Base-by-base conservation (phyloP, 495 filamentous ascomycete species). In the Terfezia boudieri region DNA sequence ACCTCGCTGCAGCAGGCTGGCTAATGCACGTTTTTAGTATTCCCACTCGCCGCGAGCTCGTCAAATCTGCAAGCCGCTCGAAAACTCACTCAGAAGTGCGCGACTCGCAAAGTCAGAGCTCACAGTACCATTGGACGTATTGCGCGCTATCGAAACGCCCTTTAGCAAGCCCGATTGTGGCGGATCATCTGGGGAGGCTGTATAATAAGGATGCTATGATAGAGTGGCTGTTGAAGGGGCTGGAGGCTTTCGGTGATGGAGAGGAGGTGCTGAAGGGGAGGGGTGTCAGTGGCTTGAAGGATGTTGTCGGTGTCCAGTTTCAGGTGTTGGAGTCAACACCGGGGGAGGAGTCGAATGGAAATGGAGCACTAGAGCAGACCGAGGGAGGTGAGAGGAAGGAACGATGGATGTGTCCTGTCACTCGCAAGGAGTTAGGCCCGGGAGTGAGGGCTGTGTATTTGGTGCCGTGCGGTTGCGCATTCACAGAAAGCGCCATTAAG, bases 171-270 rank as follows among this genome's bases (percentile, higher is more conserved):
- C 83, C 87, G 1, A 73, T 88, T 1, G 89, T 96, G 12, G 89
- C 85, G 0, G 90, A 99, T 68, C 81, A 73, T 36, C 72, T 75
- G 5, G 92, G 90, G 0, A 81, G 80, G 20, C 77, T 99, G 2
- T 99, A 94, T 71, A 96, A 94, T 63, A 96, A 95, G 67, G 87
- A 96, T 64, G 79, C 85, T 0, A 74, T 96, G 46, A 69, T 99
- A 41, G 79, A 85, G 59, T 83, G 80, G 54, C 72, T 99, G 2
- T 73, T 95, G 20, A 78, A 79, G 2, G 70, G 72, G 49, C 75
- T 78, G 53, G 76, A 79, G 41, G 67, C 67, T 8, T 65, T 60
- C 22, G 63, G 71, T 52, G 75, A 85, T 66, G 77, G 77, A 63
- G 79, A 81, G 58, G 71, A 80, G 64, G 70, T 88, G 65, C 70